A percentile compares a stretch with the other conserved stretches of the same genome.
Conservation (phyloP, 1,284 basidiomycete genomes). For the Schizophyllum commune region DNA sequence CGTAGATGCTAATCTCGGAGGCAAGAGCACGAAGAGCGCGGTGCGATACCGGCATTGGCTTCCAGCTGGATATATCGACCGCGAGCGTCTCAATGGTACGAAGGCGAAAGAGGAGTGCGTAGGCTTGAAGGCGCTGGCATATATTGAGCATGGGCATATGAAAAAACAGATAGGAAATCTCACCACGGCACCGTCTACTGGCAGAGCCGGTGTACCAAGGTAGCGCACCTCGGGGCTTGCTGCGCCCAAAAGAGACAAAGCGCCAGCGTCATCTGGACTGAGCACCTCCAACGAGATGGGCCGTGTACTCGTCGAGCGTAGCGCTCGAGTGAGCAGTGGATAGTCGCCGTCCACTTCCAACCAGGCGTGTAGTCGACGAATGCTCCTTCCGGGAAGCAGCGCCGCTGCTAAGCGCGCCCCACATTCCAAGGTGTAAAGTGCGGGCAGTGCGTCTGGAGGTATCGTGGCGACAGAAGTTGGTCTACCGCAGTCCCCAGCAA, state of each 20-base stretch:
- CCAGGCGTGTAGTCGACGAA: background rate
- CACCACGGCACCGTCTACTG: constrained; percentile 40
- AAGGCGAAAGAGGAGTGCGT: constrained; percentile 47
- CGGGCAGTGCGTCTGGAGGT: background rate
- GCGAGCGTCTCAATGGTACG: constrained; percentile 44
- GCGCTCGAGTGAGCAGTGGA: background rate
- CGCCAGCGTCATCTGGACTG: background rate
- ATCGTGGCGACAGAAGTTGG: background rate
- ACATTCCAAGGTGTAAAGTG: background rate
- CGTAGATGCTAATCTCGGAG: constrained; percentile 52
- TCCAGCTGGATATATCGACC: constrained; percentile 57
- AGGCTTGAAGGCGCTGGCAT: constrained; percentile 48
- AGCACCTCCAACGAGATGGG: background rate
- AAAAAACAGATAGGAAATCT: constrained; percentile 9
- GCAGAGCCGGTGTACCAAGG: constrained; percentile 53
- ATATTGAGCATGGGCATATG: constrained; percentile 1
- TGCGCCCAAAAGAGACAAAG: background rate
- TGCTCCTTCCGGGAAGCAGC: background rate
- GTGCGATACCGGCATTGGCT: constrained; percentile 41
- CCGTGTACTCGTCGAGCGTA: background rate
- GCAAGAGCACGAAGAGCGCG: constrained; percentile 48
- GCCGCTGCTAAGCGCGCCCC: too few species aligned
- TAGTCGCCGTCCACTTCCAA: background rate
- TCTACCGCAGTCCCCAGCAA: too few species aligned
- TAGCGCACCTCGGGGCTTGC: constrained; percentile 35